A percentile compares a stretch with the other conserved stretches of the same genome.
Evolutionary conservation across 495 filamentous ascomycete species (phyloP).

Genomic region (Tuber borchii): DNA sequence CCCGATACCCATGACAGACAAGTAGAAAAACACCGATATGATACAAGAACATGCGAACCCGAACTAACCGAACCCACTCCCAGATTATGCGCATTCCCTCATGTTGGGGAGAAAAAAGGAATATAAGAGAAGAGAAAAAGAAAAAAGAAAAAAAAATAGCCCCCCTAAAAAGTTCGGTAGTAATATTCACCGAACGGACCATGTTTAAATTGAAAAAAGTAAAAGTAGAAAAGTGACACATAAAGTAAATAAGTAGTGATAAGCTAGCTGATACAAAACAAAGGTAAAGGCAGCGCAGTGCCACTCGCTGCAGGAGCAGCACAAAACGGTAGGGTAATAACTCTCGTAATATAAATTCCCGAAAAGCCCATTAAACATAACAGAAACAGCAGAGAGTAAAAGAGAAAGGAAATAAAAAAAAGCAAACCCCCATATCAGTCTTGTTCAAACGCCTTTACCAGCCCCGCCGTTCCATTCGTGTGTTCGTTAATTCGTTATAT

Average conservation of each 20-base stretch:
- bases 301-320: neutral
- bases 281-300: conserved; percentile 6
- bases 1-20: neutral
- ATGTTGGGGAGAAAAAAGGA: neutral
- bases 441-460: neutral
- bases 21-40: neutral
- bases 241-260: conserved; percentile 15
- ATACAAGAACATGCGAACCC: conserved; percentile 1
- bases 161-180: neutral
- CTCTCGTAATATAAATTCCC: neutral
- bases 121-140: conserved; percentile 6
- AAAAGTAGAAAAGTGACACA: conserved; percentile 9
- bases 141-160: neutral
- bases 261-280: conserved; percentile 9
- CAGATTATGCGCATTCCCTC: neutral
- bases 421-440: neutral
- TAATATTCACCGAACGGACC: neutral
- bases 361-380: neutral
- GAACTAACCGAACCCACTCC: neutral
- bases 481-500: neutral
- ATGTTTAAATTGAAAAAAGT: neutral
- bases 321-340: neutral
- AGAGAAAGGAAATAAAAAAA: neutral
- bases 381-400: neutral
- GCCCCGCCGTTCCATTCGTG: neutral